These are phyloP conservation scores for Trametes pubescens DNA, from an alignment of 1,284 basidiomycete species.

Conservation along the genomic window DNA sequence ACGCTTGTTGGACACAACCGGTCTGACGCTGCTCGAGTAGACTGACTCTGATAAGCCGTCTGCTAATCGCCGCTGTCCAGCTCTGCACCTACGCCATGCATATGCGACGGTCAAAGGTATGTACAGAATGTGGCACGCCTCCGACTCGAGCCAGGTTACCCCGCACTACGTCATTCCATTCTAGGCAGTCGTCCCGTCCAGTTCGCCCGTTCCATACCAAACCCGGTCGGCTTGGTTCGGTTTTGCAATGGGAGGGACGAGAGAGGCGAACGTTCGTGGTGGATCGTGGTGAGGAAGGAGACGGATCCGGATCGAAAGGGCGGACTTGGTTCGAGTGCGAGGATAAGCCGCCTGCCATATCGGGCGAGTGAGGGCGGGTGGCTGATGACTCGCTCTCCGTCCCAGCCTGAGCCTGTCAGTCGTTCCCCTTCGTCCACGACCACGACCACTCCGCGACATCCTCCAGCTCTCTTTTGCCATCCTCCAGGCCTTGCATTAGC, in stretches of 20 bases:
- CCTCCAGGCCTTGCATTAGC: slow-evolving; percentile 38
- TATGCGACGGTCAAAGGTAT: too few species aligned
- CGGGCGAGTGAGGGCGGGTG: slow-evolving; percentile 20
- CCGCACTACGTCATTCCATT: slow-evolving; percentile 6
- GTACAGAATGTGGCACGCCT: too few species aligned
- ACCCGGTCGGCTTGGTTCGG: background rate
- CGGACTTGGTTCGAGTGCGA: background rate
- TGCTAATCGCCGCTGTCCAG: too few species aligned
- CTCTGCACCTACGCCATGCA: too few species aligned
- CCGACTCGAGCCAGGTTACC: slow-evolving; percentile 1
- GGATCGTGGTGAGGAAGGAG: background rate
- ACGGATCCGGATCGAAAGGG: background rate
- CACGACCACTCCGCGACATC: background rate
- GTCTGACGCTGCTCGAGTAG: too few species aligned
- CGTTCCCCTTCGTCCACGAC: slow-evolving; percentile 16
- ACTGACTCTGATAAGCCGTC: background rate
- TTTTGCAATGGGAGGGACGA: background rate
- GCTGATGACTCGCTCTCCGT: slow-evolving; percentile 25
- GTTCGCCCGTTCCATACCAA: background rate
- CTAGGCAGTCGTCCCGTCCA: background rate
- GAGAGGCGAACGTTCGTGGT: background rate
- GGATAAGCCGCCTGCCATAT: slow-evolving; percentile 12
- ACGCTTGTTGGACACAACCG: too few species aligned
- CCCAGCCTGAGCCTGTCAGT: slow-evolving; percentile 5
- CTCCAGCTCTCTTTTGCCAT: background rate